Evolutionary conservation across 805 yeast species (phyloP).

Genomic region (Metschnikowia arizonensis): DNA sequence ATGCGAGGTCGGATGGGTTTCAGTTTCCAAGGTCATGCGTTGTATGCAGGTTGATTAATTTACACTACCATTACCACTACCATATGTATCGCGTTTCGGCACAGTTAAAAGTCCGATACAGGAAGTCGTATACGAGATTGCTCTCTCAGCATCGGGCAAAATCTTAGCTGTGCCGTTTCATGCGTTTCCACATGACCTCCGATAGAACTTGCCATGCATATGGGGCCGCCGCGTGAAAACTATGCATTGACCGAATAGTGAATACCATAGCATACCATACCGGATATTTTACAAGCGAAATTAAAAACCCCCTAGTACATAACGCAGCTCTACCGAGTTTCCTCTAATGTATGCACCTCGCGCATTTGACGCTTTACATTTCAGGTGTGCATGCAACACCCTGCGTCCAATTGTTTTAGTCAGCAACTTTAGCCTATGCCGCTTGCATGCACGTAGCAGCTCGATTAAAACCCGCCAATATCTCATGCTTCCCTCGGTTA

Average conservation of each 20-base stretch:
- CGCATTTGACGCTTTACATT: background rate
- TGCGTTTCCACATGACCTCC: background rate
- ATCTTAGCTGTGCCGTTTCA: background rate
- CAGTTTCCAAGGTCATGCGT: no score
- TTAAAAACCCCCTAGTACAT: background rate
- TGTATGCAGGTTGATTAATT: no score
- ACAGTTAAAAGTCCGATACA: background rate
- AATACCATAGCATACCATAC: no score
- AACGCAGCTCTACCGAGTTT: background rate
- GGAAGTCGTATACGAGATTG: background rate
- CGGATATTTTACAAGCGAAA: background rate
- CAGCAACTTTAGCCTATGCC: conserved; percentile 1
- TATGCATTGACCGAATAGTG: no score
- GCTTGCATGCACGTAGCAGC: background rate
- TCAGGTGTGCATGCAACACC: background rate
- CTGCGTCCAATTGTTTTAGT: background rate
- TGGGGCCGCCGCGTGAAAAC: background rate
- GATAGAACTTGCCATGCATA: background rate
- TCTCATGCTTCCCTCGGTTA: conserved; percentile 1
- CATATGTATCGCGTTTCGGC: background rate
- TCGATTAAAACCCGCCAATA: background rate
- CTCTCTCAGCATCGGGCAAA: background rate
- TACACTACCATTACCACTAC: no score
- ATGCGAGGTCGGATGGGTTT: no score
- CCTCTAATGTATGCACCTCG: background rate